Base-by-base conservation (phyloP, 176 grass and related monocot species). In the Aegilops umbellulata region DNA sequence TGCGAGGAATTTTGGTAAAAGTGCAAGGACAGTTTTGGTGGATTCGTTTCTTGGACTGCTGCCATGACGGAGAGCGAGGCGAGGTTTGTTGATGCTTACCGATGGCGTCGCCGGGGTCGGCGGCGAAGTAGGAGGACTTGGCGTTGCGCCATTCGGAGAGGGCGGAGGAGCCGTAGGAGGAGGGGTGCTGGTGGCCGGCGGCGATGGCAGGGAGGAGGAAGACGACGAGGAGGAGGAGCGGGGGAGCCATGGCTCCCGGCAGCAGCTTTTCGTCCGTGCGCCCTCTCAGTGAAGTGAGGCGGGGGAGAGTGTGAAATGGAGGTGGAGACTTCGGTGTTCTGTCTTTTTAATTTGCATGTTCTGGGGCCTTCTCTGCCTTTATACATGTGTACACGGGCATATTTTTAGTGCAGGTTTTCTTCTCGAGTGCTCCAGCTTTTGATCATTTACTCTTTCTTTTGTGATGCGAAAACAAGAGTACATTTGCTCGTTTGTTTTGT, bases 121-220 rank as follows among this genome's bases (percentile, higher is more conserved):
- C 89, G 57, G 94, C 90, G 87, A 92, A 96, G 97, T 94, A 99
- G 88, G 97, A 99, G 77, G 97, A 94, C 39, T 96, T 89, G 61
- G 97, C 97, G 49, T 89, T 80, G 44, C 96, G 93, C 96, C 96
- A 98, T 51, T 97, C 95, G 30, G 95, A 91, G 63, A 97, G 95
- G 10, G 90, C 92, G 27, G 95, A 94, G 66, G 90, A 83, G 15
- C 86, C 86, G 81, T 67, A 83, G 83, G 77, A 74, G 61, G 90
- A 87, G 5, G 90, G 39, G 46, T 86, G 74, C 75, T 93, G 90
- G 88, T 97, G 95, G 22, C 88, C 88, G 44, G 58, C 42, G 22
- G 86, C 30, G 32, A 94, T 74, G 31, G 65, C 38, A 30, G 87
- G 82, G 63, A 90, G 25, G 78, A 94, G 78, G 82, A 88, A 22